Base-by-base conservation (phyloP, 2,329 filamentous ascomycete genomes). In the Fusarium sp. region DNA sequence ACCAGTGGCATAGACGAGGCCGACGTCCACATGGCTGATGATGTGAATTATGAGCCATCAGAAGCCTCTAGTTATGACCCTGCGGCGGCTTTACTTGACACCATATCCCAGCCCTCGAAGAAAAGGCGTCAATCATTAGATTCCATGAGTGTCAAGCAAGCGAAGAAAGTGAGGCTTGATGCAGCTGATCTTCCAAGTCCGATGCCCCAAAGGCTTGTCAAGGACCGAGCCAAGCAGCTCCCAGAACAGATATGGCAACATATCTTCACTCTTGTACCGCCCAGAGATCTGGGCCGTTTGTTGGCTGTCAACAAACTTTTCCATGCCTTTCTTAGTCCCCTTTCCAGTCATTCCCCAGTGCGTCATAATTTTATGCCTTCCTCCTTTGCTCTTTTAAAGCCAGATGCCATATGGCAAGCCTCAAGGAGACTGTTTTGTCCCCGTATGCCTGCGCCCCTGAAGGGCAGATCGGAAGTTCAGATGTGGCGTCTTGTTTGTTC, bases 401-500 rank as follows among this genome's bases (percentile, higher is more conserved):
- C 91, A 75, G 88, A 93, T 77, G 81, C 83, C 50, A 89, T 95
- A 75, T 95, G 93, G 93, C 87, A 87, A 77, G 83, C 85, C 71
- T 92, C 92, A 74, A 88, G 92, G 76, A 89, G 89, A 74, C 81
- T 83, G 23, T 90, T 89, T 78, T 88, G 88, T 82, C 89, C 89
- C 30, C 86, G 87, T 71, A 89, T 94, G 83, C 93, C 93, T 49
- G 85, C 86, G 60, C 93, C 93, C 32, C 84, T 95, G 53, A 82
- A 83, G 56, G 86, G 85, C 63, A 88, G 87, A 77, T 88, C 88
- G 44, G 93, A 96, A 80, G 83, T 93, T 70, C 88, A 91, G 44
- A 95, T 95, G 92, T 94, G 93, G 88, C 88, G 87, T 75, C 83
- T 96, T 54, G 85, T 89, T 38, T 90, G 89, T 79, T 87, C 88